phyloP scores from a whole-genome alignment of 2,329 filamentous ascomycete species.

The Penicillium sp. region DNA sequence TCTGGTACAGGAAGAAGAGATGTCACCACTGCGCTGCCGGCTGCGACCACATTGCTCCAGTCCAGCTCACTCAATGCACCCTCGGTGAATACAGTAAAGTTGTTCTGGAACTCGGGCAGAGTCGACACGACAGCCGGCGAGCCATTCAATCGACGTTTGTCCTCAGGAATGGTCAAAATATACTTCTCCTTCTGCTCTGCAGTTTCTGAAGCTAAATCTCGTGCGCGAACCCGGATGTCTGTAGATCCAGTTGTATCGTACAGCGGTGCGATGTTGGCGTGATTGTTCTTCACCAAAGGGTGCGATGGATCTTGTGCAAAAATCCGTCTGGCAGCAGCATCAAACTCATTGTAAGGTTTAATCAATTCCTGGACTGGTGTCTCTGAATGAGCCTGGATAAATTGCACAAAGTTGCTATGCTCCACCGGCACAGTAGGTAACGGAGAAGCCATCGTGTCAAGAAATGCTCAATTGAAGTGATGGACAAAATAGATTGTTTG shows the following conservation, averaged over 20 bases:
- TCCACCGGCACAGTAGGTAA: conserved; percentile 27
- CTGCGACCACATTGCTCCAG: conserved; percentile 76
- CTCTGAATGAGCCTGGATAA: conserved; percentile 22
- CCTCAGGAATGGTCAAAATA: conserved; percentile 31
- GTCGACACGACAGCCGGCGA: conserved; percentile 62
- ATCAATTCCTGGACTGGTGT: conserved; percentile 28
- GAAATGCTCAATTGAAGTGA: no score
- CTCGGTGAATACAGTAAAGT: conserved; percentile 78
- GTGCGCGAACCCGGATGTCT: conserved; percentile 28
- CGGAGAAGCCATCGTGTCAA: background rate
- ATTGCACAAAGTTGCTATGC: conserved; percentile 26
- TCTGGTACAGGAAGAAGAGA: conserved; percentile 65
- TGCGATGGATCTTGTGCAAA: conserved; percentile 39
- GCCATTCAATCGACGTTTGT: conserved; percentile 57
- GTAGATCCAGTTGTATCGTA: conserved; percentile 24
- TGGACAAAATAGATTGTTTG: no score
- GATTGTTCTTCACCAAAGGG: conserved; percentile 24
- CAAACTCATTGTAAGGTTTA: conserved; percentile 35
- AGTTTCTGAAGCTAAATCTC: conserved; percentile 29
- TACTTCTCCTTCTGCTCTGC: conserved; percentile 30
- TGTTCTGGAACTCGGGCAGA: conserved; percentile 66
- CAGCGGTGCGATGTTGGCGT: conserved; percentile 34
- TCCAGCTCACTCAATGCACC: conserved; percentile 67
- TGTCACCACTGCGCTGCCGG: conserved; percentile 75
- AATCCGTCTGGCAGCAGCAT: conserved; percentile 32